Evolutionary conservation across 805 yeast species (phyloP).

Genomic region (Torulaspora gathmanii): DNA sequence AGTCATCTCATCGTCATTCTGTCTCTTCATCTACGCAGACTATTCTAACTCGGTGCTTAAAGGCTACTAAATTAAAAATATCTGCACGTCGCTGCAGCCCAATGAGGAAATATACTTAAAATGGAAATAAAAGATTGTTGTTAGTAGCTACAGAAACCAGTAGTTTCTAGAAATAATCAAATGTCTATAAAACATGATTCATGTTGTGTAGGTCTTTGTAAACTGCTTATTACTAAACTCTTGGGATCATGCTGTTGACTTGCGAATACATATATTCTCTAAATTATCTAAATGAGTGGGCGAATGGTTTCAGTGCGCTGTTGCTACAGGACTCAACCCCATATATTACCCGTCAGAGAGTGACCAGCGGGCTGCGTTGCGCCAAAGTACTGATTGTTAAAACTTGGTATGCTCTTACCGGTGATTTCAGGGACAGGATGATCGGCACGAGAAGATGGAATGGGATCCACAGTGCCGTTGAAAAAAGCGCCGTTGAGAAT

Average conservation of each 20-base stretch:
- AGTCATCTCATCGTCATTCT: too few species aligned
- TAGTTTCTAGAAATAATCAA: too few species aligned
- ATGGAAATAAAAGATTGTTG: too few species aligned
- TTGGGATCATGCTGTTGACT: background rate
- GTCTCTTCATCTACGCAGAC: too few species aligned
- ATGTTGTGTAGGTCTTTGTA: too few species aligned
- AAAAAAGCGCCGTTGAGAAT: conserved; percentile 3
- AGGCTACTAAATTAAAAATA: too few species aligned
- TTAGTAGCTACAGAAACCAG: too few species aligned
- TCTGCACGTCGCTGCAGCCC: too few species aligned
- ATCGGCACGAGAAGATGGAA: background rate
- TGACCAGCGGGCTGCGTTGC: conserved; percentile 8
- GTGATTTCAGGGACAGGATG: background rate
- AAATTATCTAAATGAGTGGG: background rate
- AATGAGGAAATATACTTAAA: too few species aligned
- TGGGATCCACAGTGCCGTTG: background rate
- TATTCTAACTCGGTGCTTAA: too few species aligned
- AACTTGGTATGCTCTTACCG: background rate
- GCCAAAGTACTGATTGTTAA: conserved; percentile 10
- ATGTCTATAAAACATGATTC: too few species aligned
- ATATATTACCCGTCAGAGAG: conserved; percentile 15
- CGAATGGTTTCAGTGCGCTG: too few species aligned
- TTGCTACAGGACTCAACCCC: conserved; percentile 12
- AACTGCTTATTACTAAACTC: background rate
- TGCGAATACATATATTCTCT: background rate